Conservation (phyloP, 441 rosid species). For the Croton setiger region DNA sequence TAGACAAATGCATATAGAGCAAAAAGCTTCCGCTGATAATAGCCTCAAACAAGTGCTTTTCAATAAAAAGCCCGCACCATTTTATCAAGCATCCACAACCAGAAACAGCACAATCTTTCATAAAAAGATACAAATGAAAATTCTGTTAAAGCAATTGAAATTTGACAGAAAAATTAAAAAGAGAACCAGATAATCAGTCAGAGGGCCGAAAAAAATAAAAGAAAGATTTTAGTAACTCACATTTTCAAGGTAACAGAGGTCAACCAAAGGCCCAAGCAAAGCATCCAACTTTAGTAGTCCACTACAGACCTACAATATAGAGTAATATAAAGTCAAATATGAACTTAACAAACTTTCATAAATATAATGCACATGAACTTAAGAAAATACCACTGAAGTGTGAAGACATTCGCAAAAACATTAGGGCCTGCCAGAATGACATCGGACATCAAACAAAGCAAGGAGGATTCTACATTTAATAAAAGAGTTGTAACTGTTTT, state of each 20-base stretch:
- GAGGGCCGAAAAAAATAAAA: background rate
- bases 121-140: background rate
- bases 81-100: background rate
- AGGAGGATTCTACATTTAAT: background rate
- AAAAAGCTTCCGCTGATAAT: background rate
- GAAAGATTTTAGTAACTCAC: constrained; percentile 41
- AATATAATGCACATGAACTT: constrained; percentile 4
- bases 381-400: background rate
- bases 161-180: background rate
- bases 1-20: background rate
- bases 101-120: background rate
- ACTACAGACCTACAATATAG: constrained; percentile 53
- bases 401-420: constrained; percentile 1
- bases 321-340: constrained; percentile 17
- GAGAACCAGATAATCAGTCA: constrained; percentile 3
- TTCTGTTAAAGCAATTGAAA: background rate
- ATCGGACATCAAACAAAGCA: background rate
- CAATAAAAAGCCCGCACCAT: background rate
- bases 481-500: background rate
- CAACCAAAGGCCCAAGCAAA: constrained; percentile 62
- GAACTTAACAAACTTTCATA: constrained; percentile 15
- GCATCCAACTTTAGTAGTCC: constrained; percentile 61
- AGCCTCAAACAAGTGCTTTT: background rate
- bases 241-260: constrained; percentile 58
- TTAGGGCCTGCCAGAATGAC: background rate